Evolutionary conservation across 441 rosid genomes (phyloP), one percentile per base, ranked within the genome.

Genomic region (Gossypium schwendimanii): DNA sequence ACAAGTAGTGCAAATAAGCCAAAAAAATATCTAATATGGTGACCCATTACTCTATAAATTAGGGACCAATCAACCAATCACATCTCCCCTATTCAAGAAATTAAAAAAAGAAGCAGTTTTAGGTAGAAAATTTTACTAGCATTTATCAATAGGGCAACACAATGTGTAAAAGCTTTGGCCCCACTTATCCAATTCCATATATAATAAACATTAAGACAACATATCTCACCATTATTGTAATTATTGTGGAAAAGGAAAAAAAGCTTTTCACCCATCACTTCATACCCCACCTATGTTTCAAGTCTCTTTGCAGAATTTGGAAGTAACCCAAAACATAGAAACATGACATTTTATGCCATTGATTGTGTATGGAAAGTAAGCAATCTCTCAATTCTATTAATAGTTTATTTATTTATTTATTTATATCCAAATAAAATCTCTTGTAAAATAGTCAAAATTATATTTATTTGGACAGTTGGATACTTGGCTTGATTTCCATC

Each of bases 41-140:
- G 70, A 12, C 21, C 70, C 21, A 45, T 65, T 65, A 23, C 70
- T 23, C 24, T 21, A 31, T 6, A 67, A 52, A 52, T 17, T 26
- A 68, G 2, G 59, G 60, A 70, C 18, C 52, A 52, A 70, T 55
- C 31, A 70, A 39, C 73, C 73, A 70, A 55, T 50, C 20, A 21
- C 17, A 33, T 7, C 20, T 36, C 63, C 63, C 9, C 14, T 49
- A 55, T 54, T 55, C 21, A 55, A 70, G 36, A 18, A 28, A 33
- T 36, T 3, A 55, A 39, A 55, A 52, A 39, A 21, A 21, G 23
- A 17, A 6, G 21, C 20, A 31, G 0, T 39, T 63, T 15, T 6
- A 55, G 73, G 52, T 55, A 14, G 18, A 23, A 23, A 54, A 5
- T 10, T 55, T 70, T 70, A 10, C 20, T 54, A 15, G 39, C 0